Percentiles rank a stretch among this genome's conserved stretches.
These are phyloP conservation scores for Harringtonia lauricola DNA, from an alignment of 2,329 filamentous ascomycete species.

Conservation along the genomic window DNA sequence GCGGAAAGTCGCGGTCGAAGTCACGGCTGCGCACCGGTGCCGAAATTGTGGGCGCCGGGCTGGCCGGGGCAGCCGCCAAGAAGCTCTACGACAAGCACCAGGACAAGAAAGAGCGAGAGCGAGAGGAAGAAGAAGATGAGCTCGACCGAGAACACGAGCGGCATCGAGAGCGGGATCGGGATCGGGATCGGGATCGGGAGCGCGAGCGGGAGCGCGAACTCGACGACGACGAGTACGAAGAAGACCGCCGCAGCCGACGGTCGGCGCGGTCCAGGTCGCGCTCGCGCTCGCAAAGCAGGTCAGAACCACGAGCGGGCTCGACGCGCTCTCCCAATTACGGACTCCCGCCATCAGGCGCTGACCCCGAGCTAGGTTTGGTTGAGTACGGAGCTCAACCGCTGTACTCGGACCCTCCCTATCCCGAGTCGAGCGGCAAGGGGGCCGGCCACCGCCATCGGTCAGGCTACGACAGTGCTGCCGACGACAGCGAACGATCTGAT, in stretches of 20 bases:
- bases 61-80: constrained; percentile 48
- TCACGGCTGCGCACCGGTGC: constrained; percentile 41
- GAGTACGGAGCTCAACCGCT: constrained; percentile 53
- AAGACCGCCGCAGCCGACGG: constrained; percentile 21
- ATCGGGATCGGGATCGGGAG: no score
- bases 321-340: constrained; percentile 34
- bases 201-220: constrained; percentile 20
- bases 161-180: constrained; percentile 17
- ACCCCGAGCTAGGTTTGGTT: constrained; percentile 58
- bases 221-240: constrained; percentile 18
- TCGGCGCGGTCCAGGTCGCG: constrained; percentile 19
- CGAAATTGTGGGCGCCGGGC: constrained; percentile 48
- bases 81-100: constrained; percentile 50
- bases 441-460: constrained; percentile 2
- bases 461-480: constrained; percentile 37
- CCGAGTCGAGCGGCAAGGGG: constrained; percentile 16
- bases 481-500: constrained; percentile 20
- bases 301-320: constrained; percentile 13
- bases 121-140: constrained; percentile 45
- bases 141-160: constrained; percentile 24
- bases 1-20: constrained; percentile 32
- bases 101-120: constrained; percentile 43
- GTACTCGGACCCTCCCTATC: constrained; percentile 25
- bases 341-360: constrained; percentile 26
- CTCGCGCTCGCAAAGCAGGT: constrained; percentile 15